Evolutionary conservation across 164 flowering plant genomes (phyloP), one percentile per base, ranked within the genome.

Genomic region (Macadamia integrifolia): DNA sequence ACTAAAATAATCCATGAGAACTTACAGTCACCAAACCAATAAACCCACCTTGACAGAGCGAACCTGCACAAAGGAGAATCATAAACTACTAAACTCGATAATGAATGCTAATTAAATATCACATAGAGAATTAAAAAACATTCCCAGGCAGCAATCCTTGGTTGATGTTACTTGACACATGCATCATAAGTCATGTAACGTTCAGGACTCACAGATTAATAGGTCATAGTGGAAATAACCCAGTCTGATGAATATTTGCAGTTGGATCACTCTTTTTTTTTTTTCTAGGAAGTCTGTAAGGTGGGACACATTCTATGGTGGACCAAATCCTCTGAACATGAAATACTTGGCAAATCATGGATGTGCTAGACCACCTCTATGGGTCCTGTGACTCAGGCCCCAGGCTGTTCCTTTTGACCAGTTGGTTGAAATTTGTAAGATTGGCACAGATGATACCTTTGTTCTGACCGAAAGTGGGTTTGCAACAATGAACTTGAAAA

Each of bases 391-490:
- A 46, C 50, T 8, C 50, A 3, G 50, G 50, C 3, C 9, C 50
- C 50, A 46, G 7, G 50, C 50, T 11, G 13, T 11, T 8, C 50
- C 40, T 8, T 9, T 46, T 46, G 46, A 65, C 3, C 49, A 40
- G 35, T 10, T 56, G 49, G 23, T n/a, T 56, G 13, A 10, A 13
- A 53, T 1, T 29, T 40, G 6, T 14, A 9, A 62, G 7, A n/a
- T 56, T 49, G 23, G 60, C 9, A 53, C 18, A n/a, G 50, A 32
- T 13, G n/a, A 62, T 83, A 94, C 99, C 99, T 94, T 94, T 53
- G 99, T 94, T 78, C 90, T 85, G 30, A 94, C 99, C 8, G 98
- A 92, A 75, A 94, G 97, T 55, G 99, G 99, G 79, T 92, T 94
- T 17, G 98, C 86, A 71, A 94, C 98, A 31, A 82, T 78, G 77